These are phyloP conservation scores for Parsonsia alboflavescens DNA, from an alignment of 257 asterid genomes.

Conservation along the genomic window DNA sequence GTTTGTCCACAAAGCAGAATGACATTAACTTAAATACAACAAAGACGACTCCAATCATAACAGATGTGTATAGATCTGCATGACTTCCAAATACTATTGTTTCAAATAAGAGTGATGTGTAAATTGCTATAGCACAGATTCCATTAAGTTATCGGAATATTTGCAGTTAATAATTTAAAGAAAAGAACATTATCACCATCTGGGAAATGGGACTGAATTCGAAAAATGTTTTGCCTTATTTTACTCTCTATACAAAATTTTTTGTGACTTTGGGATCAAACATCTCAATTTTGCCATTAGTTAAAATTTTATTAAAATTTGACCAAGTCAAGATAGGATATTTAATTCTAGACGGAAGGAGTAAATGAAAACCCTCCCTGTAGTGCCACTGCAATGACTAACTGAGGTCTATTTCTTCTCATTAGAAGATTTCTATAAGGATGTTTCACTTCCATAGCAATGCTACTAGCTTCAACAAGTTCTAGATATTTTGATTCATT, in stretches of 20 bases:
- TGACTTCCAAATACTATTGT: too few relatives aligned
- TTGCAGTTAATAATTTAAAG: too few relatives aligned
- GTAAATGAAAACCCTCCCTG: too few relatives aligned
- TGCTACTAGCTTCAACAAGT: constrained; percentile 74
- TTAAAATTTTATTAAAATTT: too few relatives aligned
- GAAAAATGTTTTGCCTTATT: not conserved
- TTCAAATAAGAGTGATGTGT: constrained; percentile 75
- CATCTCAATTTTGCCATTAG: too few relatives aligned
- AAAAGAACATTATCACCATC: too few relatives aligned
- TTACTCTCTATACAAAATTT: too few relatives aligned
- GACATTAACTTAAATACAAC: constrained; percentile 70
- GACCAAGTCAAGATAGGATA: too few relatives aligned
- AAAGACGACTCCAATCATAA: constrained; percentile 77
- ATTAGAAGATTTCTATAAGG: constrained; percentile 79
- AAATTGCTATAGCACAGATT: constrained; percentile 86
- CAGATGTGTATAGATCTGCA: constrained; percentile 71
- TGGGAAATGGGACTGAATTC: not conserved
- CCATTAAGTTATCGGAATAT: constrained; percentile 82
- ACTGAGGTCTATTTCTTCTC: constrained; percentile 72
- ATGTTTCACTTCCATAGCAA: constrained; percentile 73
- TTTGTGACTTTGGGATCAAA: too few relatives aligned
- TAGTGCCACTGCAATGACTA: constrained; percentile 62
- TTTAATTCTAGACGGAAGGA: too few relatives aligned
- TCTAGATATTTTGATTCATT: constrained; percentile 79
- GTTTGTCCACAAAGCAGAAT: constrained; percentile 58